Evolutionary conservation across 192 early-diverging fungal genomes (phyloP).

Genomic region (Backusella macrospora): DNA sequence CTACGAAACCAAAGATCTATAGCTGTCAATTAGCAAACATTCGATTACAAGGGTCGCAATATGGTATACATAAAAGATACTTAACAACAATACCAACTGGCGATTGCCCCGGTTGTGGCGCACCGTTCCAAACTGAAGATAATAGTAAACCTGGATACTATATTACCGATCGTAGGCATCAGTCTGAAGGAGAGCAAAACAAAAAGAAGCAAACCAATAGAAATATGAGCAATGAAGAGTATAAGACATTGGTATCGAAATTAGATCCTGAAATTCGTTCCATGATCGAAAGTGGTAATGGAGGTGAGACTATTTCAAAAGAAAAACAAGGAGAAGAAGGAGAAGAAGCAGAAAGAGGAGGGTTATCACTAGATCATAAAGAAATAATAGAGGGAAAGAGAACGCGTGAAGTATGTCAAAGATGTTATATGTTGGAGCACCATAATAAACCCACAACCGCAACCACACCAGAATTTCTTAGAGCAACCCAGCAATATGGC

Average conservation of each 20-base stretch:
- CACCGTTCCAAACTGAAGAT: constrained; percentile 59
- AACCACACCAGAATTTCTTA: constrained; percentile 17
- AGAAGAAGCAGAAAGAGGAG: neutral
- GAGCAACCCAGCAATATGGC: constrained; percentile 55
- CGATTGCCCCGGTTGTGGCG: constrained; percentile 71
- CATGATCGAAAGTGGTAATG: constrained; percentile 26
- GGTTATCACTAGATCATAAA: too few relatives aligned
- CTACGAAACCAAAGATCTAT: neutral
- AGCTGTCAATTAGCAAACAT: neutral
- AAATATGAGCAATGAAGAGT: constrained; percentile 48
- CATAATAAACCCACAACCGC: constrained; percentile 43
- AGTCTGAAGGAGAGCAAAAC: neutral
- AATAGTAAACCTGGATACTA: constrained; percentile 54
- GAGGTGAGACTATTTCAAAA: neutral
- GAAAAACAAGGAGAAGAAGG: neutral
- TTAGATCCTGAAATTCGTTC: constrained; percentile 47
- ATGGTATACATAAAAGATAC: neutral
- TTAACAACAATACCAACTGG: neutral
- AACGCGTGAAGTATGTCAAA: constrained; percentile 58
- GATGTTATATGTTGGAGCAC: constrained; percentile 66
- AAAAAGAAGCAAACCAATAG: constrained; percentile 29
- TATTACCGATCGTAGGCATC: constrained; percentile 26
- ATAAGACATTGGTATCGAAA: constrained; percentile 32
- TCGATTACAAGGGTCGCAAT: neutral
- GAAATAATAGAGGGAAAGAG: constrained; percentile 22